Conservation (phyloP, 257 asterid genomes). For the Salvia rosmarinus region DNA sequence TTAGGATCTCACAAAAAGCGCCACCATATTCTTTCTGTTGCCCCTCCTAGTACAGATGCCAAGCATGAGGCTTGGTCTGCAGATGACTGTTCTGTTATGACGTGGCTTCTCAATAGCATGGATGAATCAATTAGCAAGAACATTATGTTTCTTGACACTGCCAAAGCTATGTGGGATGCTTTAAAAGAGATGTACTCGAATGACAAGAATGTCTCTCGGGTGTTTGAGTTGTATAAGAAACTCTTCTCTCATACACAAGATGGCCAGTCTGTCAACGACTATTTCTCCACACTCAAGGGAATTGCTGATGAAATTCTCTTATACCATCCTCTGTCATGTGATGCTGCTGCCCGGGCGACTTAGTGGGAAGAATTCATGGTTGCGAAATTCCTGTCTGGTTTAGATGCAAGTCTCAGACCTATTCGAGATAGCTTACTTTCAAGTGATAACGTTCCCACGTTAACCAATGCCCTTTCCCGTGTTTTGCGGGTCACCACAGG, state of each 20-base stretch:
- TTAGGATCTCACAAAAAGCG: not conserved
- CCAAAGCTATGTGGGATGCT: not conserved
- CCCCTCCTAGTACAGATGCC: not conserved
- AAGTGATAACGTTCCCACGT: constrained; percentile 4
- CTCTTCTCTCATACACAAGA: not conserved
- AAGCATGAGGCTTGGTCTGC: not conserved
- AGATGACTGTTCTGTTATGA: not conserved
- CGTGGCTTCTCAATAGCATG: not conserved
- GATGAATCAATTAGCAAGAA: not conserved
- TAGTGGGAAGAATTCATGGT: not conserved
- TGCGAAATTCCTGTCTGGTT: not conserved
- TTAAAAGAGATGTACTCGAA: not conserved
- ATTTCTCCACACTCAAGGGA: constrained; percentile 1
- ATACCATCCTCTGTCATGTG: not conserved
- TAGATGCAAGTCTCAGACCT: not conserved
- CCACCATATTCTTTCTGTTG: not conserved
- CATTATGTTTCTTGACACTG: not conserved
- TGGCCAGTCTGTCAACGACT: not conserved
- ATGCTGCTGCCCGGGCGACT: not conserved
- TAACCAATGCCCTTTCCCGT: constrained; percentile 1
- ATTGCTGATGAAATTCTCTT: not conserved
- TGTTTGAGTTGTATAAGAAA: constrained; percentile 18
- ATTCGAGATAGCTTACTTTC: not conserved
- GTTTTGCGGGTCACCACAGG: not conserved
- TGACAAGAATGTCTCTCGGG: constrained; percentile 3